Percentiles rank a stretch among this genome's conserved stretches.
phyloP scores from a whole-genome alignment of 148 eudicot genomes.

The Fagopyrum homotropicum region DNA sequence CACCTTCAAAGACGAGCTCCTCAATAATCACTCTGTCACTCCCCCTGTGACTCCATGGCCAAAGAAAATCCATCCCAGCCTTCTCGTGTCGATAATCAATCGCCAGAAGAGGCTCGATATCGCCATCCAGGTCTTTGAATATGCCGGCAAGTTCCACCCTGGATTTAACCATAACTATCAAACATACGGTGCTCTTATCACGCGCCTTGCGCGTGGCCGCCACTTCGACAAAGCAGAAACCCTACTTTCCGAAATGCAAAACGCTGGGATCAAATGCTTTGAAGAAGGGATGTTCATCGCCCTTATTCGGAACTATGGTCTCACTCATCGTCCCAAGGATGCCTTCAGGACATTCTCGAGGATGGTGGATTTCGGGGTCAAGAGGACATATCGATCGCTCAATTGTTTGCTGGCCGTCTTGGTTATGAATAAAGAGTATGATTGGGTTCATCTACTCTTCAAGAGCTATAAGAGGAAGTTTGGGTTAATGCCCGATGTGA shows the following conservation, averaged over 20 bases:
- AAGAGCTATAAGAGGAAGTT: conserved; percentile 42
- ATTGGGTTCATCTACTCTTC: conserved; percentile 54
- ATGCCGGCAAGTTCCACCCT: conserved; percentile 58
- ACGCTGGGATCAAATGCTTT: conserved; percentile 32
- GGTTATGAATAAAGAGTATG: conserved; percentile 52
- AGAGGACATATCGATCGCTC: conserved; percentile 55
- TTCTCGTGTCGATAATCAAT: conserved; percentile 51
- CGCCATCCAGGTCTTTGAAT: conserved; percentile 73
- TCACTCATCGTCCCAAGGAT: conserved; percentile 48
- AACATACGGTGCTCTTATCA: conserved; percentile 51
- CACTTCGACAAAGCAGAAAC: conserved; percentile 44
- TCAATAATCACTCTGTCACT: conserved; percentile 43
- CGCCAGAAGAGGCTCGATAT: conserved; percentile 64
- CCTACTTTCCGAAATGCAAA: conserved; percentile 35
- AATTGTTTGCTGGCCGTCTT: conserved; percentile 64
- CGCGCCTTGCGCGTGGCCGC: conserved; percentile 68
- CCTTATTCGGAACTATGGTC: conserved; percentile 62
- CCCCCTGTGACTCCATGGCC: conserved; percentile 91
- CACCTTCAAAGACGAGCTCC: conserved; percentile 36
- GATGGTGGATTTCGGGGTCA: conserved; percentile 45
- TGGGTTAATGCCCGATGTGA: conserved; percentile 54
- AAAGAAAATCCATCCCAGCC: conserved; percentile 41
- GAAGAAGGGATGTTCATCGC: conserved; percentile 51
- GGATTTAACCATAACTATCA: conserved; percentile 44
- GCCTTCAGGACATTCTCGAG: conserved; percentile 49